Percentiles rank a stretch among this genome's conserved stretches.
These are phyloP conservation scores for Mychonastes homosphaera DNA, from an alignment of 139 green algal species.

Conservation along the genomic window DNA sequence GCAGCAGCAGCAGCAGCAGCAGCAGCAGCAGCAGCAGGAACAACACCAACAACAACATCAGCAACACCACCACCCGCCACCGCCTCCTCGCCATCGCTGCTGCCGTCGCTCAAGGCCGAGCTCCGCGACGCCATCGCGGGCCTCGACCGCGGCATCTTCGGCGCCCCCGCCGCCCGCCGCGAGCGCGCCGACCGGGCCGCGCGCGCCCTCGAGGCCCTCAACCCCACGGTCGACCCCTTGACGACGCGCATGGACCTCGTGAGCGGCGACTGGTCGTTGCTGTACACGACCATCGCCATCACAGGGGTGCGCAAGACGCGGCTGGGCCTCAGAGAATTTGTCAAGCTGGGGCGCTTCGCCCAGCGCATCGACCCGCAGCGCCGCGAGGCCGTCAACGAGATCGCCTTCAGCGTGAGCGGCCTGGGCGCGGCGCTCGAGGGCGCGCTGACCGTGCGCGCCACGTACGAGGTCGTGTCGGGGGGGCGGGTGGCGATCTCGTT, in stretches of 20 bases:
- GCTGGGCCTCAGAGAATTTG: constrained; percentile 66
- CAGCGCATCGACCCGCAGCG: constrained; percentile 56
- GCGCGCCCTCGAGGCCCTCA: constrained; percentile 36
- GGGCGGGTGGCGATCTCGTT: constrained; percentile 53
- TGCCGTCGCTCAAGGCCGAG: constrained; percentile 19
- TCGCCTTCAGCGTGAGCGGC: constrained; percentile 50
- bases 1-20: background rate
- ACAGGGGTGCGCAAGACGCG: constrained; percentile 59
- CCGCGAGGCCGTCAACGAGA: constrained; percentile 41
- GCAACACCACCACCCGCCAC: background rate
- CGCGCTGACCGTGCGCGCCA: constrained; percentile 44
- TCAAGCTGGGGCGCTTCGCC: constrained; percentile 58
- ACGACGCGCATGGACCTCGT: constrained; percentile 34
- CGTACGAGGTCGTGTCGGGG: constrained; percentile 26
- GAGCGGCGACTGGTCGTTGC: constrained; percentile 50
- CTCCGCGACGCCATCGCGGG: constrained; percentile 23
- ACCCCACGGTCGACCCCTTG: constrained; percentile 21
- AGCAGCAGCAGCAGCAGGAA: background rate
- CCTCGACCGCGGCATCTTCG: constrained; percentile 46
- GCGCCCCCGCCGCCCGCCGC: constrained; percentile 34
- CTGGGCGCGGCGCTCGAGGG: constrained; percentile 43
- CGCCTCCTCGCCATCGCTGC: background rate
- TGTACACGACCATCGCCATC: constrained; percentile 75
- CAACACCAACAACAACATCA: background rate
- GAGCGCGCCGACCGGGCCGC: constrained; percentile 33